phyloP scores from a whole-genome alignment of 352 stramenopile species.

The Phytophthora ohioensis region DNA sequence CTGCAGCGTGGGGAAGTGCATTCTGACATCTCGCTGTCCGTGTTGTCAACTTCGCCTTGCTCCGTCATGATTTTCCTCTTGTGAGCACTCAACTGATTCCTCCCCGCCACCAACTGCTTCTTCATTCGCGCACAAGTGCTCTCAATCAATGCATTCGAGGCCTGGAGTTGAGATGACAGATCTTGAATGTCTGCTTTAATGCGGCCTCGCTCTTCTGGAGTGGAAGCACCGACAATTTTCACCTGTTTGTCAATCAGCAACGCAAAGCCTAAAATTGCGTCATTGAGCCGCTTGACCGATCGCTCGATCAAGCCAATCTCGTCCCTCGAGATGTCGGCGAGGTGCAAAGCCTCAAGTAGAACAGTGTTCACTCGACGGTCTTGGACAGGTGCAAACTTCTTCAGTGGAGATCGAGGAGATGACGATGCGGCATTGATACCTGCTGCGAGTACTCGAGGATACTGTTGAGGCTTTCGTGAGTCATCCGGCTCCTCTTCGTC shows the following conservation, averaged over 20 bases:
- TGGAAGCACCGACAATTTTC: constrained; percentile 62
- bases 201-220: constrained; percentile 50
- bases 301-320: constrained; percentile 66
- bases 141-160: constrained; percentile 61
- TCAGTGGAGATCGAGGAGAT: constrained; percentile 52
- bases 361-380: constrained; percentile 67
- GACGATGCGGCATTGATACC: constrained; percentile 17
- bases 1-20: constrained; percentile 35
- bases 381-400: constrained; percentile 67
- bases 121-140: constrained; percentile 70
- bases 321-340: constrained; percentile 69
- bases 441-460: constrained; percentile 16
- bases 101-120: constrained; percentile 50
- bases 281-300: constrained; percentile 62
- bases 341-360: constrained; percentile 68
- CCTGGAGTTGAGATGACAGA: constrained; percentile 63
- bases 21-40: constrained; percentile 29
- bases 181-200: constrained; percentile 73
- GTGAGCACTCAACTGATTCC: constrained; percentile 65
- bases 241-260: constrained; percentile 84
- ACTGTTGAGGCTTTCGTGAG: constrained; percentile 7
- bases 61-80: constrained; percentile 46
- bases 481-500: constrained; percentile 17
- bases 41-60: constrained; percentile 33
- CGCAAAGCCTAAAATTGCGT: constrained; percentile 70